phyloP scores from a whole-genome alignment of 805 yeast species.

The Cyberlindnera subsufficiens region DNA sequence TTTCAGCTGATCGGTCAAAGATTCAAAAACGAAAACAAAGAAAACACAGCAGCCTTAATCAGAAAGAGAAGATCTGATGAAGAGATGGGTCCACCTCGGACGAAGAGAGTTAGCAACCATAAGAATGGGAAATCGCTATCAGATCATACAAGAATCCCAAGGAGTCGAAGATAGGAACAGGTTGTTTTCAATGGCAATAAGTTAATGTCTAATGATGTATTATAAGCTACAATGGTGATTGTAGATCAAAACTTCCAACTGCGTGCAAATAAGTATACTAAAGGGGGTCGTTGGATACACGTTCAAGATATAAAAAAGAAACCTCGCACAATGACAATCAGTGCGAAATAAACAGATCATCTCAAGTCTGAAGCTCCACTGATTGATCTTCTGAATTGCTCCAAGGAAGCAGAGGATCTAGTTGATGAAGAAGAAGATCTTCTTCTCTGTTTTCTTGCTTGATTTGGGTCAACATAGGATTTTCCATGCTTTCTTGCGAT shows the following conservation, averaged over 20 bases:
- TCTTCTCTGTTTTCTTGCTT: constrained; percentile 86
- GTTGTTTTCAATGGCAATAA: too few relatives aligned
- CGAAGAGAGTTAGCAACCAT: neutral
- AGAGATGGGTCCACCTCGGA: neutral
- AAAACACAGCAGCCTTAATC: constrained; percentile 1
- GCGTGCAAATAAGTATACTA: too few relatives aligned
- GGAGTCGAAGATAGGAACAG: too few relatives aligned
- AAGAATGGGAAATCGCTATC: too few relatives aligned
- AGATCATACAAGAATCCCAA: too few relatives aligned
- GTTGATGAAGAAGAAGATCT: constrained; percentile 35
- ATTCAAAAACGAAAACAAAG: constrained; percentile 14
- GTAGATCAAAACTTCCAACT: too few relatives aligned
- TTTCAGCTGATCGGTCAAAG: constrained; percentile 23
- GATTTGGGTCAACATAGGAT: constrained; percentile 64
- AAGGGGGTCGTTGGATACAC: too few relatives aligned
- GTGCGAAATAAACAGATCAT: constrained; percentile 4
- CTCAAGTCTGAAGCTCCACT: constrained; percentile 30
- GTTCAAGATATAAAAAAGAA: neutral
- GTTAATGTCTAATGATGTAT: too few relatives aligned
- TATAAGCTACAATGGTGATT: too few relatives aligned
- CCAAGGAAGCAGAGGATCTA: constrained; percentile 26
- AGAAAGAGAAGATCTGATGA: constrained; percentile 12
- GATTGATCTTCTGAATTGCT: constrained; percentile 38
- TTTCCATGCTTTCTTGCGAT: constrained; percentile 73
- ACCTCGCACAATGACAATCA: neutral